Evolutionary conservation across 345 rosid genomes (phyloP), one percentile per base, ranked within the genome.

Genomic region (Syzygium aqueum): DNA sequence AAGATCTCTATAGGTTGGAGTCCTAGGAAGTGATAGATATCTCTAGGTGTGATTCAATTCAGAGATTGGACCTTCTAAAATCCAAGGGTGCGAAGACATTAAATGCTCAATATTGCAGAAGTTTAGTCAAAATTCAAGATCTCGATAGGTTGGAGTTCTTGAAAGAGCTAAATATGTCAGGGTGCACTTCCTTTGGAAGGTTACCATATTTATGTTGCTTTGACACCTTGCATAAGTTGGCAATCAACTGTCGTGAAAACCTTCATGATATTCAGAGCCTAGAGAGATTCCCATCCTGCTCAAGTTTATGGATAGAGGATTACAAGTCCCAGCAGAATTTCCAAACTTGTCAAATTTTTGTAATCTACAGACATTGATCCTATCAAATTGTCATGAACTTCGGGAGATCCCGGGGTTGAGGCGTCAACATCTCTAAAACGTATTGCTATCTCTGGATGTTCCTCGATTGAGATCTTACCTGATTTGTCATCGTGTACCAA

Each of bases 41-140:
- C 63, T 3, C 11, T 3, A 0, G 5, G 2, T 56, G 63, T n/a
- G 2, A 5, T 56, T 56, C 63, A 23, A 9, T 56, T 9, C 5
- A 23, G 4, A 56, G n/a, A n/a, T 5, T 56, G 5, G 27, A 56
- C n/a, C 63, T 23, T 23, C 2, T n/a, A 56, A 23, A 56, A 23
- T 56, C 13, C 59, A 9, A 56, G 63, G 13, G 12, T 9, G 11
- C 23, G 13, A 54, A 21, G 25, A 21, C 0, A 3, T 9, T 56
- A 0, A 3, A 22, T 22, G n/a, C 23, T 8, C 1, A 0, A 3
- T 3, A 8, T 54, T 54, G 59, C 4, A 17, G 0, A 19, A 54
- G 7, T 3, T 22, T 54, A 17, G 25, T 21, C 3, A 10, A 54
- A 54, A 21, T 54, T 21, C 59, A 54, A 54, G 59, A 27, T 0